Evolutionary conservation across 1,284 basidiomycete genomes (phyloP).

Genomic region (Rhodotorula sp.): DNA sequence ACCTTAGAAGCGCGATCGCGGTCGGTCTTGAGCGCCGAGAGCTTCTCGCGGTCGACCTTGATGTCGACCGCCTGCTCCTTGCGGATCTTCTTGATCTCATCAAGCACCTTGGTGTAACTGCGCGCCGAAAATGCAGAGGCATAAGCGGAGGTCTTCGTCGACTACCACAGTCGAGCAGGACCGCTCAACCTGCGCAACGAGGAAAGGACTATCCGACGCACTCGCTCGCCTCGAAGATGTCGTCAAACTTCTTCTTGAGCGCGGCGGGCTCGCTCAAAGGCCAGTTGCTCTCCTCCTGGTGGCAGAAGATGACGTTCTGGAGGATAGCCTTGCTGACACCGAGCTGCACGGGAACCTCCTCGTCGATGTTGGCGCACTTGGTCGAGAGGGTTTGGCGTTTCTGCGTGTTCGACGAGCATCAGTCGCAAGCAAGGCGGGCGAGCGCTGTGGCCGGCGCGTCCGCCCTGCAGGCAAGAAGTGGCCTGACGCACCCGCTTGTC

Average conservation of each 20-base stretch:
- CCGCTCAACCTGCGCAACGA: background rate
- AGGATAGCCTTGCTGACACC: conserved; percentile 96
- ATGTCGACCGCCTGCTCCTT: conserved; percentile 89
- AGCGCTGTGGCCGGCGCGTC: no score
- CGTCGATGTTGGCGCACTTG: conserved; percentile 94
- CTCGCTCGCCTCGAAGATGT: conserved; percentile 98
- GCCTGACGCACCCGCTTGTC: conserved; percentile 66
- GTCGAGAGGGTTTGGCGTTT: conserved; percentile 80
- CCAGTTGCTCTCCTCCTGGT: conserved; percentile 99
- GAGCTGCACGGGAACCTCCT: conserved; percentile 87
- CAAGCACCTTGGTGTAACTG: conserved; percentile 95
- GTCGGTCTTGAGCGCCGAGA: conserved; percentile 77
- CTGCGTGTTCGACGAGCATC: conserved; percentile 54
- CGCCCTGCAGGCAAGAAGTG: no score
- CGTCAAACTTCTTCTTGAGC: conserved; percentile 85
- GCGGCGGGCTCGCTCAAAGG: conserved; percentile 86
- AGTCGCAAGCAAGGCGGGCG: no score
- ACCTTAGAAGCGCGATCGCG: conserved; percentile 79
- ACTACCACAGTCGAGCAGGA: no score
- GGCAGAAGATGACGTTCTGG: conserved; percentile 99
- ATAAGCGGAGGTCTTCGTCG: background rate
- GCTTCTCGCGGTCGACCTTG: conserved; percentile 88
- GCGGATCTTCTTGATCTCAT: conserved; percentile 82
- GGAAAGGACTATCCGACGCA: conserved; percentile 50
- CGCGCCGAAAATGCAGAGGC: no score